Evolutionary conservation across 805 yeast genomes (phyloP).

Genomic region (Ogataea ganodermae): DNA sequence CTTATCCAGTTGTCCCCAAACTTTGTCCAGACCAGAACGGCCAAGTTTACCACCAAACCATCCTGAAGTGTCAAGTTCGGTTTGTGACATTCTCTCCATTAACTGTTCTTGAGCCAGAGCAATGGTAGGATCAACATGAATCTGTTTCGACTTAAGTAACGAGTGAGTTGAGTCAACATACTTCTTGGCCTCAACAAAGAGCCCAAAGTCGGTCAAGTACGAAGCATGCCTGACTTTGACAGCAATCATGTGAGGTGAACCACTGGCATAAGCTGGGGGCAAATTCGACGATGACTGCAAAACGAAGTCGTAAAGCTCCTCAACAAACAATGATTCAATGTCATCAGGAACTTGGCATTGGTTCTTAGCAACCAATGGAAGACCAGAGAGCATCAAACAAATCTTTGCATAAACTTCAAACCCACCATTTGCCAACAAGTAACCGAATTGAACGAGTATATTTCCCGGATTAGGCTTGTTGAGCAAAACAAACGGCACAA

Average conservation of each 20-base stretch:
- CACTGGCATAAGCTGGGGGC: constrained; percentile 36
- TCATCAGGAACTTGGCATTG: constrained; percentile 29
- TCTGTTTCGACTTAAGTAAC: constrained; percentile 40
- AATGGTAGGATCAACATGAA: constrained; percentile 36
- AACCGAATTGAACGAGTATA: constrained; percentile 37
- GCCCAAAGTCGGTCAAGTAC: constrained; percentile 67
- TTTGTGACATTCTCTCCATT: constrained; percentile 48
- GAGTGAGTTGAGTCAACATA: constrained; percentile 56
- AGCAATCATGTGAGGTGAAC: constrained; percentile 53
- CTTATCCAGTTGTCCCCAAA: constrained; percentile 88
- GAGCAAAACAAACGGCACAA: constrained; percentile 34
- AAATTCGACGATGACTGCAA: constrained; percentile 37
- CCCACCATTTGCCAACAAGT: constrained; percentile 38
- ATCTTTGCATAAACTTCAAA: constrained; percentile 42
- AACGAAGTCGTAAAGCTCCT: constrained; percentile 70
- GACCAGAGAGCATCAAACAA: constrained; percentile 36
- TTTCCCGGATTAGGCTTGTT: constrained; percentile 28
- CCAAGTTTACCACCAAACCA: constrained; percentile 69
- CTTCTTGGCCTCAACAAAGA: constrained; percentile 56
- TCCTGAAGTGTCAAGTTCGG: constrained; percentile 42
- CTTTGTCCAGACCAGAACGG: constrained; percentile 53
- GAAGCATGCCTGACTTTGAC: constrained; percentile 69
- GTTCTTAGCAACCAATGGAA: constrained; percentile 28
- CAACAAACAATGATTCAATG: constrained; percentile 51
- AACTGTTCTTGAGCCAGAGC: constrained; percentile 40